Conservation (phyloP, 768 basidiomycete species). For the Collybia sp. region DNA sequence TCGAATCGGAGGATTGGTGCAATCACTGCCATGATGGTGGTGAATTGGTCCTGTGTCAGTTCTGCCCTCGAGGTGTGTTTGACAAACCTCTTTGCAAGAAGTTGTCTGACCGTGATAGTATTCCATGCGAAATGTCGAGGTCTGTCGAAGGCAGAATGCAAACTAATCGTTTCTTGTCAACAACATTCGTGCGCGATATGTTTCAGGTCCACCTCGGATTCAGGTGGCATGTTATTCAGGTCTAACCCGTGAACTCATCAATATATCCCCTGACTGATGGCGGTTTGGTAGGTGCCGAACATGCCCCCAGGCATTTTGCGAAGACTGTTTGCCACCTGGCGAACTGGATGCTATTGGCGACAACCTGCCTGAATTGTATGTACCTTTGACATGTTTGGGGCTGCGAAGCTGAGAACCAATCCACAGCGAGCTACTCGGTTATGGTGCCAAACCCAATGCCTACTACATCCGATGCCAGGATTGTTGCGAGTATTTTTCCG, state of each 20-base stretch:
- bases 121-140: slow-evolving; percentile 51
- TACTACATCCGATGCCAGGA: slow-evolving; percentile 50
- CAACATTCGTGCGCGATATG: slow-evolving; percentile 51
- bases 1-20: slow-evolving; percentile 56
- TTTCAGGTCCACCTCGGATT: slow-evolving; percentile 34
- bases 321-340: slow-evolving; percentile 51
- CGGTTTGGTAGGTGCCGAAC: slow-evolving; percentile 45
- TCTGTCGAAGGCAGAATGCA: slow-evolving; percentile 24
- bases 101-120: slow-evolving; percentile 26
- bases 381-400: slow-evolving; percentile 2
- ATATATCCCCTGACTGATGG: neutral
- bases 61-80: slow-evolving; percentile 50
- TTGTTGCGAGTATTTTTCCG: slow-evolving; percentile 33
- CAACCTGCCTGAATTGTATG: slow-evolving; percentile 53
- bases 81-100: neutral
- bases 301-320: slow-evolving; percentile 55
- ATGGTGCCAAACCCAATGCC: slow-evolving; percentile 25
- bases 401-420: neutral
- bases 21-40: slow-evolving; percentile 58
- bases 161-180: slow-evolving; percentile 27
- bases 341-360: slow-evolving; percentile 51
- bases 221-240: slow-evolving; percentile 60
- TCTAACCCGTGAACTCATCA: slow-evolving; percentile 11
- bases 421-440: slow-evolving; percentile 35
- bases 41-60: slow-evolving; percentile 38